phyloP scores from a whole-genome alignment of 768 basidiomycete species.

The Baorangia bicolor region DNA sequence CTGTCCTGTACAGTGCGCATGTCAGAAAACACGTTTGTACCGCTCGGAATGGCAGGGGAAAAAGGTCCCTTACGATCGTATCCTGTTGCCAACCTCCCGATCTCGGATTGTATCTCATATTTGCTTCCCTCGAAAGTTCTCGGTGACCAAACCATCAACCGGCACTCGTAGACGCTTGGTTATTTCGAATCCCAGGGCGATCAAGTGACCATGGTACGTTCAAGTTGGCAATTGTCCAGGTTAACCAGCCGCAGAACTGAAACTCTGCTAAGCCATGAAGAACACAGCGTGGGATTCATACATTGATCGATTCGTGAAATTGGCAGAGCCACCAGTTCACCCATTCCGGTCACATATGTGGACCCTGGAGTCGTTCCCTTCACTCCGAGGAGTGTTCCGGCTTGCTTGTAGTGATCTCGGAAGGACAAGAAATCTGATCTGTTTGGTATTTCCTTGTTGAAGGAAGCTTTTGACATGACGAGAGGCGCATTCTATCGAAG shows the following conservation, averaged over 20 bases:
- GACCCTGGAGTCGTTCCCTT: neutral
- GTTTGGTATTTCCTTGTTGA: neutral
- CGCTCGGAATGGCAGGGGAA: neutral
- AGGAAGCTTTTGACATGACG: neutral
- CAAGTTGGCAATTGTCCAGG: neutral
- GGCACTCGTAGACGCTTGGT: neutral
- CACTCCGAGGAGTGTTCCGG: neutral
- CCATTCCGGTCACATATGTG: neutral
- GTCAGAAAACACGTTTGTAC: slow-evolving; percentile 3
- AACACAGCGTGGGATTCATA: neutral
- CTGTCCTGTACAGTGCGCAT: neutral
- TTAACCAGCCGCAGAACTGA: neutral
- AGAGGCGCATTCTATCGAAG: neutral
- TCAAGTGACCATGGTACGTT: neutral
- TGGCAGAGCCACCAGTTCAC: neutral
- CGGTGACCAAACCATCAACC: slow-evolving; percentile 14
- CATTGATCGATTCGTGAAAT: neutral
- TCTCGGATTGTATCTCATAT: neutral
- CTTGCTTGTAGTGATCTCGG: neutral
- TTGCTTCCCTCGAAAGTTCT: neutral
- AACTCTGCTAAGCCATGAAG: neutral
- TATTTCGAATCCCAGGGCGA: neutral
- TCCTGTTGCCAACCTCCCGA: neutral
- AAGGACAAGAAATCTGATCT: neutral
- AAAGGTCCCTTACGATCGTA: neutral